phyloP scores from a whole-genome alignment of 306 rosid genomes.

The Glycyrrhiza uralensis region DNA sequence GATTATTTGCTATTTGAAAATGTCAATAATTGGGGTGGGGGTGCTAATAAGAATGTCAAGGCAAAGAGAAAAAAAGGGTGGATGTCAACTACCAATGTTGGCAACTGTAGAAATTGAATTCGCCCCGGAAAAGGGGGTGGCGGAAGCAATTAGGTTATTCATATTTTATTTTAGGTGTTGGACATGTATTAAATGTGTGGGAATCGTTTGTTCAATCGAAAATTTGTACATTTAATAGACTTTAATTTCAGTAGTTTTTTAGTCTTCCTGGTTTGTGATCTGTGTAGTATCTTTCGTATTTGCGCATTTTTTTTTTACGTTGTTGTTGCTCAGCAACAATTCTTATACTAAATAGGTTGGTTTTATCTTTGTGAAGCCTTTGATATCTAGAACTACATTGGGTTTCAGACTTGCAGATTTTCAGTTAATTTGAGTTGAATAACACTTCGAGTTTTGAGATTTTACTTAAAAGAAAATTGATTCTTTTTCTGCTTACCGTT shows the following conservation, averaged over 20 bases:
- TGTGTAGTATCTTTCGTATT: no score
- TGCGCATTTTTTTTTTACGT: no score
- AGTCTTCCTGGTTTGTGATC: background rate
- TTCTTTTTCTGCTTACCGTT: no score
- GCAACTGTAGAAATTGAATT: constrained; percentile 11
- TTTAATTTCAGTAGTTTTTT: background rate
- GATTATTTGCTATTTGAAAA: constrained; percentile 34
- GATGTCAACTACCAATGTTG: constrained; percentile 18
- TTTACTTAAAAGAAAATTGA: no score
- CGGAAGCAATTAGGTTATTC: constrained; percentile 33
- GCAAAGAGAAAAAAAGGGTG: background rate
- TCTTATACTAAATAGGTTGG: no score
- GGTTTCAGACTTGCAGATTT: no score
- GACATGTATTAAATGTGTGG: background rate
- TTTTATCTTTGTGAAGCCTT: no score
- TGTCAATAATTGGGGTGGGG: constrained; percentile 14
- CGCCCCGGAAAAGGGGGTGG: constrained; percentile 26
- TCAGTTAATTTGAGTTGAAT: no score
- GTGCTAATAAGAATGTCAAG: background rate
- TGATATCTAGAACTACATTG: no score
- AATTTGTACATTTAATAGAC: constrained; percentile 15
- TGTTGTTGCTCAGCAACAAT: no score
- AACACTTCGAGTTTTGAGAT: no score
- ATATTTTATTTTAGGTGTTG: background rate
- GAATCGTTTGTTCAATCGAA: background rate